A percentile compares a stretch with the other conserved stretches of the same genome.
Conservation (phyloP, 1,139 yeast species). For the Suhomyces panamericanus region DNA sequence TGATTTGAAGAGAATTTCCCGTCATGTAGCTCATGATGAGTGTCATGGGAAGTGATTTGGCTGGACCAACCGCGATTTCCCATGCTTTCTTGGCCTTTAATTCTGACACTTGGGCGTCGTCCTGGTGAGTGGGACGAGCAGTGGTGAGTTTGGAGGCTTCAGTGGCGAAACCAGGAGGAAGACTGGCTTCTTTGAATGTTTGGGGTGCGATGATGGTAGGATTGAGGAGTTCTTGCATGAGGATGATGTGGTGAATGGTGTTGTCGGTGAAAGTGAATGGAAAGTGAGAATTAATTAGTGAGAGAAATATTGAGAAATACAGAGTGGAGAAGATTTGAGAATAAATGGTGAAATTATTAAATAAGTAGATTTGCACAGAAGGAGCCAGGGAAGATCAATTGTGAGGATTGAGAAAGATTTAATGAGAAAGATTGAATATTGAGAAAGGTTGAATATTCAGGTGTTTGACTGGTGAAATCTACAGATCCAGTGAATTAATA, state of each 20-base stretch:
- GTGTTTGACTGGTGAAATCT: no score
- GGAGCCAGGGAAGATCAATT: no score
- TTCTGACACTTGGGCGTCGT: constrained; percentile 29
- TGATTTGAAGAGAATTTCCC: constrained; percentile 85
- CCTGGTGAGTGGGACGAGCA: constrained; percentile 8
- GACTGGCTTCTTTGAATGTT: constrained; percentile 5
- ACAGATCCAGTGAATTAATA: no score
- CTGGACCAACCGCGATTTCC: constrained; percentile 84
- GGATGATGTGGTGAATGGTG: neutral
- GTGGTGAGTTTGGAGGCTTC: constrained; percentile 7
- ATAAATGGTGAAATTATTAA: no score
- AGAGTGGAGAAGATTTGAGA: no score
- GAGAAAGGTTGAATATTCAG: no score
- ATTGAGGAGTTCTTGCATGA: constrained; percentile 7
- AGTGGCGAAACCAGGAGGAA: constrained; percentile 17
- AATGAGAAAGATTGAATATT: no score
- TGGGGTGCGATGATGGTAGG: constrained; percentile 10
- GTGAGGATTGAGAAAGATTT: no score
- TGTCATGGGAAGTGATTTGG: constrained; percentile 86
- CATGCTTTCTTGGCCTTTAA: constrained; percentile 70
- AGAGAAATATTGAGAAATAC: no score
- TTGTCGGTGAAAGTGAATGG: neutral
- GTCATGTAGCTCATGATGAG: constrained; percentile 90
- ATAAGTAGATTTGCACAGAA: no score
- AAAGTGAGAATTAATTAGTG: no score